Evolutionary conservation across 1,139 yeast genomes (phyloP), one percentile per base, ranked within the genome.

Genomic region (Lodderomyces metapsilosis): DNA sequence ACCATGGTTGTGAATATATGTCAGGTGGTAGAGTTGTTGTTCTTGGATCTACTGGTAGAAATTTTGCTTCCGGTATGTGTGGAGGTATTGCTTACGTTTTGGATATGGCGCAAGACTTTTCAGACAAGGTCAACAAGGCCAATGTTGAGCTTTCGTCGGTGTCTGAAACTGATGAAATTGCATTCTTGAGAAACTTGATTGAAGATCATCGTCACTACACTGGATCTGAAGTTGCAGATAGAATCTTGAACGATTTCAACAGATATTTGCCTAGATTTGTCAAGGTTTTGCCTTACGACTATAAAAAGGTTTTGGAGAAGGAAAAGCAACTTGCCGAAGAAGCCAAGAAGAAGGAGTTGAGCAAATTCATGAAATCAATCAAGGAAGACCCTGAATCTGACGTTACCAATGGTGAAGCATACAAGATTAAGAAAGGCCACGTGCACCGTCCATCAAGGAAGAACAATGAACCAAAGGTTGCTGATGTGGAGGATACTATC

Each of bases 1-100:
- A 91, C 62, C 97, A 92, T 64, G 98, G 98, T 43, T 92, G 97
- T 73, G 98, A 92, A 68, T 92, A 92, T 72, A 92, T 92, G 98
- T 89, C 98, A 57, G 98, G 98, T 64, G 98, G 98, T 63, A 82
- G 98, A 58, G 96, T 92, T 47, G 88, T 92, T 60, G 88, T 92
- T 41, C 78, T 92, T 53, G 96, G 98, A 39, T 69, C 82, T 43
- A 87, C 96, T 58, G 98, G 96, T 47, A 82, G 98, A 53, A 86
- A 89, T 72, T 92, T 92, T 64, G 98, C 97, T 36, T 96, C 98
- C 43, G 98, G 98, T 75, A 94, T 94, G 88, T 91, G 97, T 57
- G 98, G 98, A 68, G 98, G 98, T 80, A 92, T 92, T 64, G 96
- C 96, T 24, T 92, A 92, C 61, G 97, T 94, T 46, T 76, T 91